Evolutionary conservation across 108 stramenopile species (phyloP), one percentile per base, ranked within the genome.

Genomic region (Cyclotella kingstonii): DNA sequence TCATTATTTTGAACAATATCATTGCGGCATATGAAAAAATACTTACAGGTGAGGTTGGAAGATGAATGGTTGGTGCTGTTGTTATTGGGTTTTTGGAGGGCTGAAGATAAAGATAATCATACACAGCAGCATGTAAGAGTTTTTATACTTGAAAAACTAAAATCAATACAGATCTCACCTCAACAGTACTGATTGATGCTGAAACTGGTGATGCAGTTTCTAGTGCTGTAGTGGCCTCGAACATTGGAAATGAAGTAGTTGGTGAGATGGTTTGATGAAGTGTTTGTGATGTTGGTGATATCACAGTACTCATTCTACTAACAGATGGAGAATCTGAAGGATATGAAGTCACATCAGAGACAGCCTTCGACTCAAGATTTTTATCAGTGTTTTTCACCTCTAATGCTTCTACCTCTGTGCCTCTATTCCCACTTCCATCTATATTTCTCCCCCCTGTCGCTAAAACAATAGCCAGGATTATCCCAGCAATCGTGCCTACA

Each of bases 401-500:
- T n/a, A n/a, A n/a, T n/a, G 38, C 15, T 50, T 7, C 27, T 12
- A 28, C 28, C 44, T 10, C 44, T 25, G 36, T 12, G 21, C 9
- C 28, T 33, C 25, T 40, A 40, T 30, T 36, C 30, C 15, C 42
- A 9, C 29, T 58, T 27, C 41, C 48, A 8, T 21, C 42, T n/a
- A 39, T 48, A 36, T 56, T 47, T 14, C 50, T 38, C 7, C 60
- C 57, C 0, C 50, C 58, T 61, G 64, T 60, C 5, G 41, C 29
- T 4, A 46, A 31, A 6, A 63, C 34, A 17, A 75, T 45, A 17
- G 54, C 74, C 40, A 75, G 25, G n/a, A 59, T 54, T 23, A 67
- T 48, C 3, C 65, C 74, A 30, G 67, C 53, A 7, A 75, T 50
- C 7, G 67, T 40, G n/a, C 65, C 66, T 34, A 75, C 21, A 9